Conservation (phyloP, 768 basidiomycete genomes). For the Kwoniella mangroviensis region DNA sequence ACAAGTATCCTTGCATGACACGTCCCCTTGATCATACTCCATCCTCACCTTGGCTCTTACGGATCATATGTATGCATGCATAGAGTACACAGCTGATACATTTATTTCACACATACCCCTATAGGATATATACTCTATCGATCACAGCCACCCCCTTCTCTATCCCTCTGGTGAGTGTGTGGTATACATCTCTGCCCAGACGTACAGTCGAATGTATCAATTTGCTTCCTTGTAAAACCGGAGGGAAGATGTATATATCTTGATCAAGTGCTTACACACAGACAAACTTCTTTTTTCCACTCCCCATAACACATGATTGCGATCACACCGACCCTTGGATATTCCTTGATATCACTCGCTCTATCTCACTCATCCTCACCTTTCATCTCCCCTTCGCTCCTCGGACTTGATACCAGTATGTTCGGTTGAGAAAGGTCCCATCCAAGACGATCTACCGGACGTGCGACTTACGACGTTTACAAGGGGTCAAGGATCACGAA, state of each 20-base stretch:
- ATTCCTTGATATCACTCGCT: background rate
- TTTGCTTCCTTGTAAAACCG: slow-evolving; percentile 4
- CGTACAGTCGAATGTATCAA: background rate
- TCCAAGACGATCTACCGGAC: background rate
- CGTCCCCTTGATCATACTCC: background rate
- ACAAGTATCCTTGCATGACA: background rate
- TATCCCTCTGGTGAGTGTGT: background rate
- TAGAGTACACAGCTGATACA: slow-evolving; percentile 11
- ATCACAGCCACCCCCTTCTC: slow-evolving; percentile 11
- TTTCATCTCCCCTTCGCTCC: background rate
- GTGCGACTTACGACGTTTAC: background rate
- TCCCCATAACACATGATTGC: background rate
- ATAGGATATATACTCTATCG: background rate
- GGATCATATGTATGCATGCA: background rate
- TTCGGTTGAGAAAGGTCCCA: background rate
- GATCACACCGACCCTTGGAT: background rate
- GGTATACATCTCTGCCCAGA: background rate
- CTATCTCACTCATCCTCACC: background rate
- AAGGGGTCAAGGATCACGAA: too few relatives aligned
- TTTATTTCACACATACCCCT: slow-evolving; percentile 2
- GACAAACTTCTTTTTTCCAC: slow-evolving; percentile 12
- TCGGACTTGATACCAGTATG: background rate
- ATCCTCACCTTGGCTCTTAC: background rate
- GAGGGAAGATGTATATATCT: background rate
- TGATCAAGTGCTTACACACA: slow-evolving; percentile 5